Percentiles rank a stretch among this genome's conserved stretches.
Conservation (phyloP, 2,329 filamentous ascomycete genomes). For the Botrytis sinoallii region DNA sequence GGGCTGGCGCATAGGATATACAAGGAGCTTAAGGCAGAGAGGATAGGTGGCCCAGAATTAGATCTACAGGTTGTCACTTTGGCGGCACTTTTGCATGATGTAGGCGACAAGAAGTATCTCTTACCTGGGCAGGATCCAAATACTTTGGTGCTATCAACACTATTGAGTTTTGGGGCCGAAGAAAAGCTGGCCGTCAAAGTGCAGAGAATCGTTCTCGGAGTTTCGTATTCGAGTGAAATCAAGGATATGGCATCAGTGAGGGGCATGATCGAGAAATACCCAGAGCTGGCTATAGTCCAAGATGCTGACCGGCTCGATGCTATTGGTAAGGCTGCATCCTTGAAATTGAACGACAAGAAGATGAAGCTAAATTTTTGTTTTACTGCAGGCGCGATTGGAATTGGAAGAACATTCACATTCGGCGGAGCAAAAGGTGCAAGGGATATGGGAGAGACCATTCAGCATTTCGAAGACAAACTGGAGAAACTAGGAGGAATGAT, state of each 20-base stretch:
- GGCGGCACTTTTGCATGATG: constrained; percentile 78
- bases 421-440: constrained; percentile 59
- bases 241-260: constrained; percentile 59
- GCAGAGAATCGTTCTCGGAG: constrained; percentile 70
- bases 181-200: constrained; percentile 62
- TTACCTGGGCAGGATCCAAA: constrained; percentile 53
- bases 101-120: constrained; percentile 61
- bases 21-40: constrained; percentile 30
- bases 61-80: constrained; percentile 55
- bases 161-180: constrained; percentile 58
- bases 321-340: constrained; percentile 43
- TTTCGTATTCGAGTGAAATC: constrained; percentile 76
- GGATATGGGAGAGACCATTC: constrained; percentile 62
- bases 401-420: constrained; percentile 76
- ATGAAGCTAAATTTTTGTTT: not conserved
- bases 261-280: constrained; percentile 58
- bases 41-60: constrained; percentile 45
- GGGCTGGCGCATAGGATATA: constrained; percentile 55
- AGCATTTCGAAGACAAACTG: constrained; percentile 78
- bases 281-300: constrained; percentile 82
- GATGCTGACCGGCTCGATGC: constrained; percentile 94
- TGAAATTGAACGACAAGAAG: not conserved
- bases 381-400: constrained; percentile 67
- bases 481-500: constrained; percentile 60
- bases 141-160: constrained; percentile 55